Evolutionary conservation across 768 basidiomycete species (phyloP), one percentile per base, ranked within the genome.

Genomic region (Amanita phalloides): DNA sequence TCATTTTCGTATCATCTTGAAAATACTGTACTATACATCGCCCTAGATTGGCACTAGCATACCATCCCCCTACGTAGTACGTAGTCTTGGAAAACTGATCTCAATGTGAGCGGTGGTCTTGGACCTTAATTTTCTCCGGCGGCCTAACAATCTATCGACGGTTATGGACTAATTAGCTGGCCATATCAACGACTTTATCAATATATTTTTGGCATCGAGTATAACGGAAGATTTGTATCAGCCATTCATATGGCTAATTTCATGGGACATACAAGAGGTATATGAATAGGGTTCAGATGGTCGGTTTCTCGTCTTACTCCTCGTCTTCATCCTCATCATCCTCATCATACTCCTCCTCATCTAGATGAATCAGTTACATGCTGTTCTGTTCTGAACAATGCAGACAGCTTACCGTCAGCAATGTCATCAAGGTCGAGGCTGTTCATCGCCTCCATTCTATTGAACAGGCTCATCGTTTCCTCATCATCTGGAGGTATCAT

Each of bases 341-440:
- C 28, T 69, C 62, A 21, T 47, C 59, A 6, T 53, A 55, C 8
- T 58, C 67, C n/a, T 60, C 65, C 4, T 13, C 38, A n/a, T 51
- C 39, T 6, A 62, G 62, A 8, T 17, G 26, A 28, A 13, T 13
- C 36, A n/a, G 36, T 13, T 17, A 8, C 8, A n/a, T 45, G 37
- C 36, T n/a, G 11, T 6, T 17, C 20, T 10, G 11, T 4, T 14
- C 9, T 39, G 48, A 9, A 20, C 14, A 43, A 8, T 17, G 1
- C 3, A 21, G 2, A 32, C 4, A 13, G 56, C 73, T 50, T 54
- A 84, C 86, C 84, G 55, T 70, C 68, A 0, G 81, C 88, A 21
- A 90, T 71, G 61, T 92, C 89, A 23, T 73, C 79, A 39, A 60
- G 60, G 1, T 77, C 71, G 6, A 85, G 66, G 35, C 71, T 73